Conservation (phyloP, 495 filamentous ascomycete genomes). For the Podospora appendiculata region DNA sequence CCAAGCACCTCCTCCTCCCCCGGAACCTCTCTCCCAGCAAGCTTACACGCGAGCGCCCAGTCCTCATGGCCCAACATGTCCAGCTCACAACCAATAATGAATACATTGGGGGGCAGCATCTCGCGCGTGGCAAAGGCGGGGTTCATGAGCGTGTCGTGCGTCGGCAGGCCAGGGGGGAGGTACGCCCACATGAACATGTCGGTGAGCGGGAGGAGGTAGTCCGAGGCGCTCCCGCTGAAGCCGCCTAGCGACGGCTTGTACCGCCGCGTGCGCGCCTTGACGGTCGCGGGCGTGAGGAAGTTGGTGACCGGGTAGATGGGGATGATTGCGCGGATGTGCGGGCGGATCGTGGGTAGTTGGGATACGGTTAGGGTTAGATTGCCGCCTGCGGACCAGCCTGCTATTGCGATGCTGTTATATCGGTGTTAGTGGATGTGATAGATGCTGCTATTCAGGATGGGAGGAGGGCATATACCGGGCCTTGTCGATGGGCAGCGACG, state of each 20-base stretch:
- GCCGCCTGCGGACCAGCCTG: slow-evolving; percentile 30
- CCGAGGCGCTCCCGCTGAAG: slow-evolving; percentile 13
- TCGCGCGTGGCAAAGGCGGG: slow-evolving; percentile 20
- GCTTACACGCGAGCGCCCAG: slow-evolving; percentile 26
- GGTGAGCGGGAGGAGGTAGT: slow-evolving; percentile 15
- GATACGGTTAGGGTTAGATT: slow-evolving; percentile 24
- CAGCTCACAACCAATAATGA: slow-evolving; percentile 48
- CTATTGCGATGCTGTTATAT: slow-evolving; percentile 23
- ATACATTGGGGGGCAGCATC: slow-evolving; percentile 22
- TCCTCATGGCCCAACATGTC: slow-evolving; percentile 30
- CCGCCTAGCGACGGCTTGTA: slow-evolving; percentile 26
- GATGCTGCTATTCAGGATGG: no score
- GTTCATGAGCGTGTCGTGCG: slow-evolving; percentile 22
- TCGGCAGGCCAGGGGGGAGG: slow-evolving; percentile 10
- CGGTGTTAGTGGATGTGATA: no score
- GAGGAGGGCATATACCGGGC: slow-evolving; percentile 5
- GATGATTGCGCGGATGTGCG: slow-evolving; percentile 20
- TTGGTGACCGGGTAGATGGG: slow-evolving; percentile 28
- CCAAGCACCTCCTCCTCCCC: slow-evolving; percentile 7
- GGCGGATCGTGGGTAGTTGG: slow-evolving; percentile 18
- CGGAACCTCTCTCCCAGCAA: slow-evolving; percentile 18
- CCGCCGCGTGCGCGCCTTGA: slow-evolving; percentile 17
- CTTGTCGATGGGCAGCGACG: slow-evolving; percentile 23
- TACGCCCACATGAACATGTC: slow-evolving; percentile 28
- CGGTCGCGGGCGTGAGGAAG: slow-evolving; percentile 4